These are phyloP conservation scores for Amanita muscaria DNA, from an alignment of 768 basidiomycete species.

Conservation along the genomic window DNA sequence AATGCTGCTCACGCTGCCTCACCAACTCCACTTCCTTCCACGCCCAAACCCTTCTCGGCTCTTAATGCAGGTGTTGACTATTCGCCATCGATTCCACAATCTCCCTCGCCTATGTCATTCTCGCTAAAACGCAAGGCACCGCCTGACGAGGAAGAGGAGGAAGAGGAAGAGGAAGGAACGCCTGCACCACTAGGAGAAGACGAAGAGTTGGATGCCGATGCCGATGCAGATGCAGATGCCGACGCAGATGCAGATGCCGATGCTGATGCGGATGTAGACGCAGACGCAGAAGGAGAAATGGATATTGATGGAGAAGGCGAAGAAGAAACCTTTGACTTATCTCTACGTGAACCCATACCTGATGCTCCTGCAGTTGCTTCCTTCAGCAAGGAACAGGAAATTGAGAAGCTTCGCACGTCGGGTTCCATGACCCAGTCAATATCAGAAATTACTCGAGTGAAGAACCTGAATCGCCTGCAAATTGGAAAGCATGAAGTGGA, in stretches of 20 bases:
- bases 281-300: slow-evolving; percentile 64
- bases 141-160: slow-evolving; percentile 61
- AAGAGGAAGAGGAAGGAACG: slow-evolving; percentile 47
- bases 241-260: slow-evolving; percentile 49
- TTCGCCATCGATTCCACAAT: slow-evolving; percentile 27
- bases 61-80: slow-evolving; percentile 22
- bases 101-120: slow-evolving; percentile 44
- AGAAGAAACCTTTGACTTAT: slow-evolving; percentile 58
- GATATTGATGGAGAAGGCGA: slow-evolving; percentile 72
- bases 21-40: slow-evolving; percentile 51
- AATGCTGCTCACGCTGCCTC: slow-evolving; percentile 55
- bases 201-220: no score
- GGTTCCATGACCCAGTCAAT: slow-evolving; percentile 99
- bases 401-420: slow-evolving; percentile 94
- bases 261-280: slow-evolving; percentile 41
- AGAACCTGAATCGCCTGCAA: slow-evolving; percentile 94
- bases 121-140: slow-evolving; percentile 61
- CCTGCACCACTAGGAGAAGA: slow-evolving; percentile 21
- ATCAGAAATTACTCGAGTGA: slow-evolving; percentile 95
- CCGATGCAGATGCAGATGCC: slow-evolving; percentile 44
- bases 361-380: slow-evolving; percentile 45
- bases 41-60: slow-evolving; percentile 22
- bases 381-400: slow-evolving; percentile 97
- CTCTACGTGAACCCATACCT: slow-evolving; percentile 40
- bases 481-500: slow-evolving; percentile 97